Base-by-base conservation (phyloP, 352 stramenopile genomes). In the Phytophthora fragariaefolia region DNA sequence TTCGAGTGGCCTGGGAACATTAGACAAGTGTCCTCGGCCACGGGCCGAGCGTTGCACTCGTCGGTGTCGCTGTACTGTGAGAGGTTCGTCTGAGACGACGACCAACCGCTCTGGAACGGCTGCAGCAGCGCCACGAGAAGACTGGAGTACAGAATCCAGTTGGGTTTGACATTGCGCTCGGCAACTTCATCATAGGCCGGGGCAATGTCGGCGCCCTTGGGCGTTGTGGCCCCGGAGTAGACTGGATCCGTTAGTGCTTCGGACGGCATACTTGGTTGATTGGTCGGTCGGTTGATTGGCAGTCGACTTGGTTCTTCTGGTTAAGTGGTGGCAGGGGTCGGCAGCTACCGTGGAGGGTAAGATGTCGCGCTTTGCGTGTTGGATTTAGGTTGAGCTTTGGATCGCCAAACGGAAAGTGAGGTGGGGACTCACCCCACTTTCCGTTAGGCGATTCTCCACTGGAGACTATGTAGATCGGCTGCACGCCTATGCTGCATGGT, bases 61-160 rank as follows among this genome's bases (percentile, higher is more conserved):
- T 75, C 63, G 28, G 72, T 66, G 64, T 83, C 62, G 49, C 81
- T 69, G 67, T 82, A 90, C 20, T 70, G 66, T 12, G 69, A 80
- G 28, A 84, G 72, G 65, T 90, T 90, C 36, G 85, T 63, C 51
- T 90, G 81, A 6, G 72, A 77, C 18, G 78, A 67, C 26, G 70
- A 72, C 82, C 82, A 90, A 23, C 82, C 77, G 50, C 77, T 83
- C 62, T 90, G 79, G 64, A 85, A 70, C 6, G 73, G 49, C 20
- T 76, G 73, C 49, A 90, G 60, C 36, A 88, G 50, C 34, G 65
- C 66, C 42, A 87, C 27, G 10, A 63, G 30, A 1, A 76, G 34
- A 18, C 45, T 64, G 27, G 54, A 54, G 61, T 69, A 69, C 9
- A 69, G 52, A 53, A 65, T 66, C 49, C 54, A 61, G 15, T 66